Conservation (phyloP, 768 basidiomycete genomes). For the Mycena olivaceomarginata region DNA sequence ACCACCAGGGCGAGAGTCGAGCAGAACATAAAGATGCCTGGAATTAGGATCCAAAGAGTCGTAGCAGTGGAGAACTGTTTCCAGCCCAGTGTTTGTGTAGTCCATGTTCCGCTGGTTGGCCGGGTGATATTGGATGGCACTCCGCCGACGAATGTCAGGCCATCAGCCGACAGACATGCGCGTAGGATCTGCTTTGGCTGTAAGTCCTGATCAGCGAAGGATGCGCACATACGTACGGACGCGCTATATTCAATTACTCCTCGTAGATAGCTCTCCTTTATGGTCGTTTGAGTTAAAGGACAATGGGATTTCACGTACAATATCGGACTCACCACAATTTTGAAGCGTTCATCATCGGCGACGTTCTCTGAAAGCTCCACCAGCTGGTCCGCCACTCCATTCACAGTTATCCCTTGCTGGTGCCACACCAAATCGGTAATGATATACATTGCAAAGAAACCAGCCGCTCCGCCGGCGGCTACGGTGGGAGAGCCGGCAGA, state of each 20-base stretch:
- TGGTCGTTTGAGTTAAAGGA: not conserved
- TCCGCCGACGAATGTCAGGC: not conserved
- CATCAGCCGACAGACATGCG: slow-evolving; percentile 7
- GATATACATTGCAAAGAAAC: slow-evolving; percentile 27
- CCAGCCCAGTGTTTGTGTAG: slow-evolving; percentile 30
- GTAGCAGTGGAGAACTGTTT: not conserved
- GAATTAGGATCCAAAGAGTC: slow-evolving; percentile 9
- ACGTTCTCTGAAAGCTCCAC: slow-evolving; percentile 1
- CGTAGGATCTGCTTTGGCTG: not conserved
- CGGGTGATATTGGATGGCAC: slow-evolving; percentile 1
- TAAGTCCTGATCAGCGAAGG: not conserved
- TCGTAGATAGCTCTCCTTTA: slow-evolving; percentile 14
- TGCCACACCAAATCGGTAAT: slow-evolving; percentile 32
- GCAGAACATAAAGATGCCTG: slow-evolving; percentile 2
- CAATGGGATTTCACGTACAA: not conserved
- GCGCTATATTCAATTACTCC: slow-evolving; percentile 24
- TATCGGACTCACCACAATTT: slow-evolving; percentile 6
- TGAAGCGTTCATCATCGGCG: not conserved
- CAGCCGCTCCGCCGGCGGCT: slow-evolving; percentile 17
- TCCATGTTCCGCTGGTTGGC: not conserved
- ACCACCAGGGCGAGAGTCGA: slow-evolving; percentile 2
- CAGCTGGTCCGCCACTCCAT: slow-evolving; percentile 31
- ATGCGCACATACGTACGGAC: not conserved
- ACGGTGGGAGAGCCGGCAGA: not conserved
- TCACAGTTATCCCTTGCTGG: slow-evolving; percentile 17